These are phyloP conservation scores for Paraphaeosphaeria minitans DNA, from an alignment of 2,329 filamentous ascomycete species.

Conservation along the genomic window DNA sequence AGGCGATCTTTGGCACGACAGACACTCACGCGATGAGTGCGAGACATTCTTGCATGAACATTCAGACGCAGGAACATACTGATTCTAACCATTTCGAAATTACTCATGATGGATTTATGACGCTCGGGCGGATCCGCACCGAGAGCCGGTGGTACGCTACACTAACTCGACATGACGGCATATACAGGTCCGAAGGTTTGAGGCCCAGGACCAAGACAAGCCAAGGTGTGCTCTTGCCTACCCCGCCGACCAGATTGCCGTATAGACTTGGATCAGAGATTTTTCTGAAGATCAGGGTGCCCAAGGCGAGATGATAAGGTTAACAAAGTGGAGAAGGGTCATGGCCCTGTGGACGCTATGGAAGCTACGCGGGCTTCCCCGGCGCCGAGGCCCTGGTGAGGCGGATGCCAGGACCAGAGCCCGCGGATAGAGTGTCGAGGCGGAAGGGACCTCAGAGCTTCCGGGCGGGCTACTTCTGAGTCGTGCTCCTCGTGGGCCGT, in stretches of 20 bases:
- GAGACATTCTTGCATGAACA: conserved; percentile 12
- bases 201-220: neutral
- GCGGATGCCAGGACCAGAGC: conserved; percentile 20
- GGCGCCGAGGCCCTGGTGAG: conserved; percentile 39
- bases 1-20: conserved; percentile 6
- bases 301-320: conserved; percentile 43
- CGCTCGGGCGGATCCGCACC: neutral
- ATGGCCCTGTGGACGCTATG: conserved; percentile 36
- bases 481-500: conserved; percentile 34
- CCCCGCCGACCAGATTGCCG: conserved; percentile 26
- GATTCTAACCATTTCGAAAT: neutral
- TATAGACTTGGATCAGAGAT: conserved; percentile 29
- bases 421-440: conserved; percentile 23
- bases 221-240: neutral
- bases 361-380: conserved; percentile 47
- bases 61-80: neutral
- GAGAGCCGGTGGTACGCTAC: neutral
- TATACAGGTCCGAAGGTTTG: neutral
- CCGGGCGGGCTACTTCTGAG: conserved; percentile 36
- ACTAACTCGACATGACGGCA: neutral
- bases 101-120: neutral
- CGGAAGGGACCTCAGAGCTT: conserved; percentile 31
- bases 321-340: conserved; percentile 36
- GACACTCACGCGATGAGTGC: conserved; percentile 15
- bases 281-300: conserved; percentile 42